A percentile compares a stretch with the other conserved stretches of the same genome.
These are phyloP conservation scores for Hyphopichia khmerensis DNA, from an alignment of 1,139 yeast species.

Conservation along the genomic window DNA sequence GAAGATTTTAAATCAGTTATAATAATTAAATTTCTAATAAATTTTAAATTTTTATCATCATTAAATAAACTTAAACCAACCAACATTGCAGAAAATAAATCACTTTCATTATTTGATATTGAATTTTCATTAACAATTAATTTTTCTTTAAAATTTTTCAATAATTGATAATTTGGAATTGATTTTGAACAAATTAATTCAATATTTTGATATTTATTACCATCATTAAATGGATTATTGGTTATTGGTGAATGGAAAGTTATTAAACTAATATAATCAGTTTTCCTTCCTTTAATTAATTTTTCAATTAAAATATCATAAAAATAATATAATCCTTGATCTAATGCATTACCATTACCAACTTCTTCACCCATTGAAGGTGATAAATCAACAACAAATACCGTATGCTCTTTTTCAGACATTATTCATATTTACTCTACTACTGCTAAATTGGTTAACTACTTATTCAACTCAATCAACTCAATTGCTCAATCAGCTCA, in stretches of 20 bases:
- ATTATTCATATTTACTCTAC: no score
- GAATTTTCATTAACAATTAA: conserved; percentile 9
- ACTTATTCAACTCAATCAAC: no score
- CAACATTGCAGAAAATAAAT: conserved; percentile 25
- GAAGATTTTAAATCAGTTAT: conserved; percentile 37
- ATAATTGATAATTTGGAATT: conserved; percentile 22
- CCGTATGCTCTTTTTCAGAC: conserved; percentile 42
- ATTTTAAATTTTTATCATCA: conserved; percentile 28
- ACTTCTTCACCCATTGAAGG: conserved; percentile 36
- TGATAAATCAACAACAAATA: conserved; percentile 54
- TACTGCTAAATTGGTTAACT: no score
- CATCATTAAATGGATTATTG: conserved; percentile 19
- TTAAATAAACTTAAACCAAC: conserved; percentile 31
- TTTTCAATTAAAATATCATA: conserved; percentile 43
- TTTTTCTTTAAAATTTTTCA: conserved; percentile 12
- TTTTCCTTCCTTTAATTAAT: conserved; percentile 51
- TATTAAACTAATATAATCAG: conserved; percentile 53
- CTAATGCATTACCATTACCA: conserved; percentile 19
- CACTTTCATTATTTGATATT: conserved; percentile 16
- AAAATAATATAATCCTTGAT: conserved; percentile 39
- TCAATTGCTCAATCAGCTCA: no score
- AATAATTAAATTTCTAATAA: conserved; percentile 41
- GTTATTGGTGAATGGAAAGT: conserved; percentile 34
- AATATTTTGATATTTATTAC: conserved; percentile 23
- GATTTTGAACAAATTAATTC: conserved; percentile 22